phyloP scores from a whole-genome alignment of 2,329 filamentous ascomycete species.

The Pseudogymnoascus sp. region DNA sequence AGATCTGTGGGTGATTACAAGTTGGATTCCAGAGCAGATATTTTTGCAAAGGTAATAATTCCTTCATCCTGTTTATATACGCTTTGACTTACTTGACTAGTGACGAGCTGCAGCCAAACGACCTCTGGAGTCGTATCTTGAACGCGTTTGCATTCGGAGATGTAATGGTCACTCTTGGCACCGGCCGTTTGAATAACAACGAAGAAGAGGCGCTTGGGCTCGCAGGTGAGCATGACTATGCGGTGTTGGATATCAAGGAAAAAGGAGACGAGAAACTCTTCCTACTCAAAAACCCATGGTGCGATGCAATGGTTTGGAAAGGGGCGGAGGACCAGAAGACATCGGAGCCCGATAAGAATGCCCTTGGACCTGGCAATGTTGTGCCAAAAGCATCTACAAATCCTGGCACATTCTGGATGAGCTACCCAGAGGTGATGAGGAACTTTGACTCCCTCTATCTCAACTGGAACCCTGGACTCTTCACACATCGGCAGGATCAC shows the following conservation, averaged over 20 bases:
- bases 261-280: constrained; percentile 55
- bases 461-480: constrained; percentile 90
- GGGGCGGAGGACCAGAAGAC: constrained; percentile 29
- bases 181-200: constrained; percentile 65
- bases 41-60: constrained; percentile 63
- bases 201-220: constrained; percentile 77
- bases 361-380: constrained; percentile 21
- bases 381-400: constrained; percentile 23
- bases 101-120: constrained; percentile 66
- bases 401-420: constrained; percentile 90
- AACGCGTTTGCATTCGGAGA: constrained; percentile 68
- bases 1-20: constrained; percentile 83
- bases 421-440: constrained; percentile 75
- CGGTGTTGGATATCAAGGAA: constrained; percentile 70
- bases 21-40: constrained; percentile 94
- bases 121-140: constrained; percentile 70
- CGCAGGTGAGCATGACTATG: constrained; percentile 88
- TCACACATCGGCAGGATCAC: constrained; percentile 72
- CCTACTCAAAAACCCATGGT: constrained; percentile 94
- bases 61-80: constrained; percentile 9
- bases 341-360: constrained; percentile 5
- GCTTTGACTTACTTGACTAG: constrained; percentile 32
- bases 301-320: constrained; percentile 67
- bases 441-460: constrained; percentile 94
- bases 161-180: constrained; percentile 83